These are phyloP conservation scores for Penicillium nucicola DNA, from an alignment of 495 filamentous ascomycete genomes.

Conservation along the genomic window DNA sequence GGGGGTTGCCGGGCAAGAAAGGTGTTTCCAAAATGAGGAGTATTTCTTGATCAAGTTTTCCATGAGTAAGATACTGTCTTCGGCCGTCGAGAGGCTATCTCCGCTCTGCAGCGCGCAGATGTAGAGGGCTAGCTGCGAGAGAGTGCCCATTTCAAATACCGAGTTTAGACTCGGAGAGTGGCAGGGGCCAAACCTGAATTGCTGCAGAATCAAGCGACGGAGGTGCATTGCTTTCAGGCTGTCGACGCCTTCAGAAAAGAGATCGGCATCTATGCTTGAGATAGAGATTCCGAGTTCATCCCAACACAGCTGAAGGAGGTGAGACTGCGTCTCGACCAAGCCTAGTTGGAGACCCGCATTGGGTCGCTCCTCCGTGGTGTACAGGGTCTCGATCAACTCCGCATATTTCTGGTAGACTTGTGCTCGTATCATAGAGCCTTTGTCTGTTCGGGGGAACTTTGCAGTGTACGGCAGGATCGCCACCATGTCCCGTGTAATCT, in stretches of 20 bases:
- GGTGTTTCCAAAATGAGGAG: conserved; percentile 39
- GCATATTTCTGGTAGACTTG: conserved; percentile 48
- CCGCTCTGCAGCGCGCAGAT: conserved; percentile 42
- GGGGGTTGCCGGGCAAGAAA: conserved; percentile 16
- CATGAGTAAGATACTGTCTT: conserved; percentile 39
- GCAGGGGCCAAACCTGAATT: conserved; percentile 35
- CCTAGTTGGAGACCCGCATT: conserved; percentile 33
- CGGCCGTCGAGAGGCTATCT: conserved; percentile 6
- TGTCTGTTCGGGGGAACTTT: conserved; percentile 51
- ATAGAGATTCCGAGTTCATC: conserved; percentile 40
- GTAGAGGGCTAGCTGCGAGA: conserved; percentile 42
- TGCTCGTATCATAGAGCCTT: conserved; percentile 54
- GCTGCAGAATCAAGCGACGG: conserved; percentile 45
- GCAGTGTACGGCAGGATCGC: conserved; percentile 37
- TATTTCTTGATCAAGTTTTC: conserved; percentile 47
- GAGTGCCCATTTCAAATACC: conserved; percentile 50
- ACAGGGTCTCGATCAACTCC: conserved; percentile 47
- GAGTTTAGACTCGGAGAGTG: conserved; percentile 39
- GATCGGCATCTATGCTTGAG: conserved; percentile 38
- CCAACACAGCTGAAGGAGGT: conserved; percentile 39
- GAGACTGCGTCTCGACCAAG: conserved; percentile 33
- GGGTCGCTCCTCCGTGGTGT: conserved; percentile 31
- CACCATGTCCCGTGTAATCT: conserved; percentile 54
- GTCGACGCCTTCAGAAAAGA: conserved; percentile 56
- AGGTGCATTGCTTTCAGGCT: conserved; percentile 62